A percentile compares a stretch with the other conserved stretches of the same genome.
phyloP scores from a whole-genome alignment of 345 rosid species.

The Lepidium africanum region DNA sequence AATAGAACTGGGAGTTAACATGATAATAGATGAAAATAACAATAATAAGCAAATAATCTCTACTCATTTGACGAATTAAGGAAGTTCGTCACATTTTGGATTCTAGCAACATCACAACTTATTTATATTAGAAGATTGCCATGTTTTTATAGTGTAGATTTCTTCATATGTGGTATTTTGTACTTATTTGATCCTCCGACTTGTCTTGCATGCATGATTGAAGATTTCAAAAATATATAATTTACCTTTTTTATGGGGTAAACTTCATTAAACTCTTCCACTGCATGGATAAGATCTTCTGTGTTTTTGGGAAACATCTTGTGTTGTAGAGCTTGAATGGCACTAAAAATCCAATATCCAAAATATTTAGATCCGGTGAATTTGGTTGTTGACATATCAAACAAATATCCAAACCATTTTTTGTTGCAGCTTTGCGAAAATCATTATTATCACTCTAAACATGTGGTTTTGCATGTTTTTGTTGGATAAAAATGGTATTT shows the following conservation, averaged over 20 bases:
- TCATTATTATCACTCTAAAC: background rate
- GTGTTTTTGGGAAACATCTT: too few species aligned
- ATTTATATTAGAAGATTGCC: constrained; percentile 36
- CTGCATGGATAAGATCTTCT: background rate
- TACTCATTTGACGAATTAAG: background rate
- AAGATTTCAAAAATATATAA: background rate
- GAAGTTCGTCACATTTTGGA: constrained; percentile 38
- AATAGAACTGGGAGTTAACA: too few species aligned
- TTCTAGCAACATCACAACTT: constrained; percentile 24
- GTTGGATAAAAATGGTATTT: background rate
- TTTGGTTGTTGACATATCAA: background rate
- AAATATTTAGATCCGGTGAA: background rate
- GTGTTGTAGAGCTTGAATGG: too few species aligned
- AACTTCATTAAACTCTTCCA: background rate
- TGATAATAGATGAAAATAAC: background rate
- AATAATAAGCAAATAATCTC: background rate
- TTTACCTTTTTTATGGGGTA: background rate
- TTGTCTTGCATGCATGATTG: constrained; percentile 36
- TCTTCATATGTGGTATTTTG: background rate
- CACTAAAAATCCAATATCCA: background rate
- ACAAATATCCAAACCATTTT: background rate
- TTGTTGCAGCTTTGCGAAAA: background rate
- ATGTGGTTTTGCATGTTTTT: constrained; percentile 7
- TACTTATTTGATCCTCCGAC: background rate
- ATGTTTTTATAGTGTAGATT: background rate